Conservation (phyloP, 2,329 filamentous ascomycete species). For the Colletotrichum gloeosporioides region DNA sequence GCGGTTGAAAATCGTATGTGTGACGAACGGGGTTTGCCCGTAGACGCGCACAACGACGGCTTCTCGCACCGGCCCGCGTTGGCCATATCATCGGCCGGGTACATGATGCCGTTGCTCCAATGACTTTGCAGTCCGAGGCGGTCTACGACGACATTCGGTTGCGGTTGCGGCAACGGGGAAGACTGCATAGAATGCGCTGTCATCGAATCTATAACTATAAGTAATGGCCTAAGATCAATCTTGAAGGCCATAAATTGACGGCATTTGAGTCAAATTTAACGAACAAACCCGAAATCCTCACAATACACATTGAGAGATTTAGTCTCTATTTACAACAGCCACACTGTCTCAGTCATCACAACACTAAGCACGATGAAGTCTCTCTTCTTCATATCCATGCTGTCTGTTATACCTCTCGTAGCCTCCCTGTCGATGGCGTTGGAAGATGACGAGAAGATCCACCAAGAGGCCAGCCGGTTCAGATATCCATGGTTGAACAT, state of each 20-base stretch:
- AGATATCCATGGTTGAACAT: constrained; percentile 21
- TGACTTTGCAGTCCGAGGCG: neutral
- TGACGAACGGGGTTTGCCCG: neutral
- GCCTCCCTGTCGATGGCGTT: neutral
- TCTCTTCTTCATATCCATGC: neutral
- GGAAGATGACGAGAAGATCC: neutral
- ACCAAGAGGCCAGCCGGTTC: neutral
- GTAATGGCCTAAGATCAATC: neutral
- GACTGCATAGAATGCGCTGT: neutral
- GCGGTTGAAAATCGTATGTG: neutral
- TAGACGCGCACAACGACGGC: neutral
- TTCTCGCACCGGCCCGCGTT: constrained; percentile 8
- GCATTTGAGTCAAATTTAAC: neutral
- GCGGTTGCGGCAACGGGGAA: neutral
- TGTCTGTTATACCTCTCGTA: neutral
- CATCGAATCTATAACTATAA: neutral
- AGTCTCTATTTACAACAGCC: neutral
- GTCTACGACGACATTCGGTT: neutral
- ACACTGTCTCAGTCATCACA: neutral
- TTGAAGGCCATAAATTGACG: neutral
- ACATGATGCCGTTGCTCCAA: neutral
- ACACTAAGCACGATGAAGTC: neutral
- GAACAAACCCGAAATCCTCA: neutral
- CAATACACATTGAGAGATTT: neutral
- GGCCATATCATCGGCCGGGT: constrained; percentile 3